phyloP scores from a whole-genome alignment of 176 grass and related monocot genomes.

The Ananas comosus region DNA sequence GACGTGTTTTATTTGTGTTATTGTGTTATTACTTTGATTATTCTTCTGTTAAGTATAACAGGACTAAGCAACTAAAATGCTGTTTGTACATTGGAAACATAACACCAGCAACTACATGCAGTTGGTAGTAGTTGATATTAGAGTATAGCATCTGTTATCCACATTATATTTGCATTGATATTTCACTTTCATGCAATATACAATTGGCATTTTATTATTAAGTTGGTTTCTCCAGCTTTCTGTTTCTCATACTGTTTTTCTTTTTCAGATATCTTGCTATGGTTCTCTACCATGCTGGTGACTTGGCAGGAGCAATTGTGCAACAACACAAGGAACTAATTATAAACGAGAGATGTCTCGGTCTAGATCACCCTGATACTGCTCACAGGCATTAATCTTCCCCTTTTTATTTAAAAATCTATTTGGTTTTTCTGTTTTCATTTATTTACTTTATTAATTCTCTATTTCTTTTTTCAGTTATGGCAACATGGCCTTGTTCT shows the following conservation, averaged over 20 bases:
- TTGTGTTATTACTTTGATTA: neutral
- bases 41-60: neutral
- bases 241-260: slow-evolving; percentile 13
- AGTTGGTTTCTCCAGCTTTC: neutral
- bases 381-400: slow-evolving; percentile 62
- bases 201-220: neutral
- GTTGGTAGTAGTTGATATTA: neutral
- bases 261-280: slow-evolving; percentile 77
- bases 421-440: neutral
- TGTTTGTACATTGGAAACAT: neutral
- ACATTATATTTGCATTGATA: too few relatives aligned
- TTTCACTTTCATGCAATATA: too few relatives aligned
- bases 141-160: too few relatives aligned
- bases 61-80: neutral
- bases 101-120: neutral
- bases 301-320: slow-evolving; percentile 80
- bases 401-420: neutral
- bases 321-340: slow-evolving; percentile 97
- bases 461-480: slow-evolving; percentile 53
- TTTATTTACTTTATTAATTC: neutral
- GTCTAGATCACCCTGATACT: slow-evolving; percentile 97
- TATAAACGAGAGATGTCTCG: slow-evolving; percentile 93
- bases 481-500: slow-evolving; percentile 98
- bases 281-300: slow-evolving; percentile 94
- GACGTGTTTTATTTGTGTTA: neutral